Base-by-base conservation (phyloP, 352 stramenopile genomes). In the Pythium aphanidermatum region DNA sequence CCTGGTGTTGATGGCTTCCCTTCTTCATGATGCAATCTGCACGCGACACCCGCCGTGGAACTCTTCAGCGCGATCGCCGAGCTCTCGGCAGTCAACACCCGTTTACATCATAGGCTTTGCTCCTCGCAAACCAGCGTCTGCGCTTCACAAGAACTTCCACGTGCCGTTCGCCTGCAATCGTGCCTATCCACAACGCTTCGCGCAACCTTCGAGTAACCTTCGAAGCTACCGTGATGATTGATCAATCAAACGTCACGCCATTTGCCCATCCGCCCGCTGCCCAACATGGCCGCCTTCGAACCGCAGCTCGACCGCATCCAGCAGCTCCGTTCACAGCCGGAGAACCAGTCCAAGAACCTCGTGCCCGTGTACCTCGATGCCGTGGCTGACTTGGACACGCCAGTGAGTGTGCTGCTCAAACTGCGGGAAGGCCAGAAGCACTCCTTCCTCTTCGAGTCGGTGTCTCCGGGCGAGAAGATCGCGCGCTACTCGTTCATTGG, bases 401-500 rank as follows among this genome's bases (percentile, higher is more conserved):
- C 84, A 40, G 77, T 94, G 63, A 93, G 80, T 54, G 81, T 92
- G 56, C 56, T 93, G 60, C 79, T 95, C 30, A 93, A 94, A 67
- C 65, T 95, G 36, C 74, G 79, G 40, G 63, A 76, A 55, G 68
- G 67, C 48, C 65, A 89, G 59, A 77, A 68, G 63, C 74, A 94
- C 63, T 83, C 75, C 46, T 95, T 95, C 59, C 68, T 95, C 32
- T 80, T 94, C 41, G 84, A 95, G 46, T 92, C 77, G 14, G 77
- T 95, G 30, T 73, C 76, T 3, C 82, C 80, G 0, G 84, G 82
- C 41, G 84, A 95, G 58, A 85, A 88, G 51, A 91, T 92, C 44
- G 80, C 76, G 56, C 84, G 84, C 30, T 95, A 91, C 54, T 93
- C 80, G 56, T 93, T 95, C 66, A 92, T 95, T 52, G 84, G 84